Percentiles rank a stretch among this genome's conserved stretches.
phyloP scores from a whole-genome alignment of 1,284 basidiomycete species.

The Apiotrichum sp. region DNA sequence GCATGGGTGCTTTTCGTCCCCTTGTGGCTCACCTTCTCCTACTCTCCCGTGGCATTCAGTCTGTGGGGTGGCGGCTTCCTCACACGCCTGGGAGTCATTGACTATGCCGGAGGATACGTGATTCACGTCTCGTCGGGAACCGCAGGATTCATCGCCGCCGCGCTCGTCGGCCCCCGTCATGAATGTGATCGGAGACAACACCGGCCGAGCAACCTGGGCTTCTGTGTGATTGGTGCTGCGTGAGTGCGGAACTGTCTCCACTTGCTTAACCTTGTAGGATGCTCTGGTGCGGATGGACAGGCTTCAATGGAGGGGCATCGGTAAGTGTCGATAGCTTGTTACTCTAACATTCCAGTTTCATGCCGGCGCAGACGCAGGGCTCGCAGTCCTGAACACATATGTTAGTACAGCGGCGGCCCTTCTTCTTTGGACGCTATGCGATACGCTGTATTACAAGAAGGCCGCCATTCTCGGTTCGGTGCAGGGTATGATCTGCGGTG shows the following conservation, averaged over 20 bases:
- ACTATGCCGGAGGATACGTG: slow-evolving; percentile 21
- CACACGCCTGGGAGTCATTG: slow-evolving; percentile 17
- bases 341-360: slow-evolving; percentile 6
- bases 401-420: slow-evolving; percentile 16
- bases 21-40: slow-evolving; percentile 18
- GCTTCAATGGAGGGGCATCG: slow-evolving; percentile 15
- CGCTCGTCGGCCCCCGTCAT: slow-evolving; percentile 15
- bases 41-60: slow-evolving; percentile 15
- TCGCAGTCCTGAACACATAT: slow-evolving; percentile 24
- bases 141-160: slow-evolving; percentile 18
- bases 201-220: slow-evolving; percentile 17
- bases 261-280: not conserved
- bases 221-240: slow-evolving; percentile 18
- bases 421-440: slow-evolving; percentile 13
- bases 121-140: slow-evolving; percentile 20
- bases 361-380: slow-evolving; percentile 18
- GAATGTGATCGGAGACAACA: slow-evolving; percentile 11
- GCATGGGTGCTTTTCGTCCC: slow-evolving; percentile 23
- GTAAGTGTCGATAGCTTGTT: not conserved
- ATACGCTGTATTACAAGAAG: slow-evolving; percentile 17
- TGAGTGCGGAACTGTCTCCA: not conserved
- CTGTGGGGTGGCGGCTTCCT: slow-evolving; percentile 23
- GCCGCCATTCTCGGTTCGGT: slow-evolving; percentile 21
- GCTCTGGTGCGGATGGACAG: slow-evolving; percentile 18
- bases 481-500: slow-evolving; percentile 12